Evolutionary conservation across 176 grass and related monocot genomes (phyloP).

Genomic region (Dendrocalamus sinicus): DNA sequence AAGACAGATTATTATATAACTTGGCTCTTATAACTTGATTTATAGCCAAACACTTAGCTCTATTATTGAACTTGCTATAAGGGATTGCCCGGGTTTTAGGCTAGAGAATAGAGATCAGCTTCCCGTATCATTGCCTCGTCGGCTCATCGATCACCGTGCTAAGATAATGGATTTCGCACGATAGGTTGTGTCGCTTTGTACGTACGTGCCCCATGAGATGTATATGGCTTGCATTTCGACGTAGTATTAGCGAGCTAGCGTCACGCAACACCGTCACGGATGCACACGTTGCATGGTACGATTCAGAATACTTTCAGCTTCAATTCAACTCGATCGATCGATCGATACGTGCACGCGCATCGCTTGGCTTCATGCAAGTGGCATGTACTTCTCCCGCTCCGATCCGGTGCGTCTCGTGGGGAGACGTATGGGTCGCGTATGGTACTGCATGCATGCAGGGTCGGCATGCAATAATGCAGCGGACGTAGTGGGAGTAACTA

Average conservation of each 20-base stretch:
- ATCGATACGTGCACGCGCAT: background rate
- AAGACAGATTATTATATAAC: no score
- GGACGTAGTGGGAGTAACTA: background rate
- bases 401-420: background rate
- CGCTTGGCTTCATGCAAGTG: background rate
- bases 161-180: background rate
- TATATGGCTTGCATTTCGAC: background rate
- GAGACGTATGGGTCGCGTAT: no score
- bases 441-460: no score
- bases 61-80: no score
- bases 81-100: no score
- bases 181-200: background rate
- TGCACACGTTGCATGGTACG: background rate
- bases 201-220: background rate
- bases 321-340: background rate
- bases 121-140: background rate
- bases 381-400: background rate
- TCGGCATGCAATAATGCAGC: background rate
- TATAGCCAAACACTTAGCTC: no score
- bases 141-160: background rate
- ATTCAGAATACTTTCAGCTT: background rate
- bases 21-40: no score
- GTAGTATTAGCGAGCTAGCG: background rate
- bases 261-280: background rate
- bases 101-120: background rate